A percentile compares a stretch with the other conserved stretches of the same genome.
These are phyloP conservation scores for Geranomyces variabilis DNA, from an alignment of 192 early-diverging fungal species.

Conservation along the genomic window DNA sequence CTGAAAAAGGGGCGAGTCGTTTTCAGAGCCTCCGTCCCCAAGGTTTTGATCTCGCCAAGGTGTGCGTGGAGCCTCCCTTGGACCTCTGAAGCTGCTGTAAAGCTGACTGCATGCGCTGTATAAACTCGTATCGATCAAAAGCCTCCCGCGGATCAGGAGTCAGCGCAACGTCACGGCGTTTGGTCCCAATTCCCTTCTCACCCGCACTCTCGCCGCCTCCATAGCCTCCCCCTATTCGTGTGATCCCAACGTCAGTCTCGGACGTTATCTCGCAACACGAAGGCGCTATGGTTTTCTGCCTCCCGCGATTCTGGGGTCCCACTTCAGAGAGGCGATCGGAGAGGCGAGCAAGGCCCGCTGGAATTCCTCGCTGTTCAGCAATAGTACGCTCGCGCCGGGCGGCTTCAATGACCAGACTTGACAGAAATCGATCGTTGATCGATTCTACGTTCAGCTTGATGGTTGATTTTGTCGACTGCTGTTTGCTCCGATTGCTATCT, in stretches of 20 bases:
- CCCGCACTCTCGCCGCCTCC: neutral
- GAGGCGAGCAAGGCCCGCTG: neutral
- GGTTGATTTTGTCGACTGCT: neutral
- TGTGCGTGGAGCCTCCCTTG: neutral
- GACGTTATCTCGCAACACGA: neutral
- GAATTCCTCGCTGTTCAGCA: neutral
- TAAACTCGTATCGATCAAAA: slow-evolving; percentile 24
- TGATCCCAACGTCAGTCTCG: neutral
- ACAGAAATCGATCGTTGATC: slow-evolving; percentile 32
- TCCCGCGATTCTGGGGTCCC: neutral
- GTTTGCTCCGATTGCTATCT: neutral
- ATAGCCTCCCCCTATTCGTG: neutral
- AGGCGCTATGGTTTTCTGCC: neutral
- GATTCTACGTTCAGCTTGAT: slow-evolving; percentile 32
- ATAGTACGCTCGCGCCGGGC: neutral
- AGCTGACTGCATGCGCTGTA: slow-evolving; percentile 25
- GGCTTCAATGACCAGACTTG: slow-evolving; percentile 5
- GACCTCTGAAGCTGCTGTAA: slow-evolving; percentile 3
- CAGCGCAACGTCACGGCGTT: neutral
- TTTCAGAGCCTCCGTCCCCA: neutral
- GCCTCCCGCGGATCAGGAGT: neutral
- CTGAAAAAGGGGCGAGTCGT: too few species aligned
- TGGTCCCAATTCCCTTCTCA: neutral
- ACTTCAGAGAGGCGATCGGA: neutral
- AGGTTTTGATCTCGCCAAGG: neutral